A percentile compares a stretch with the other conserved stretches of the same genome.
phyloP scores from a whole-genome alignment of 148 eudicot species.

The Polygonum maritimum region DNA sequence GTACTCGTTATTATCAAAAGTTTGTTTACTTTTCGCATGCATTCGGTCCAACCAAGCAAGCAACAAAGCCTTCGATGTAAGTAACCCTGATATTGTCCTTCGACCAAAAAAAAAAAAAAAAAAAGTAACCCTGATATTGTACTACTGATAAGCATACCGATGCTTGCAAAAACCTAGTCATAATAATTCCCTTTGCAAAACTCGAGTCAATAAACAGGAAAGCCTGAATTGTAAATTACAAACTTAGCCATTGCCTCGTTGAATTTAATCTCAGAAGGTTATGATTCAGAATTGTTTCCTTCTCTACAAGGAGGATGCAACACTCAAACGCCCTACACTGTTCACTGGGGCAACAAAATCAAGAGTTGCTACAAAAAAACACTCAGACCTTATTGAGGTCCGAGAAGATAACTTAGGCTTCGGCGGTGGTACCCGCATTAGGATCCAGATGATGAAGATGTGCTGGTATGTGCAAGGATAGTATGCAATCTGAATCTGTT shows the following conservation, averaged over 20 bases:
- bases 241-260: neutral
- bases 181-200: too few relatives aligned
- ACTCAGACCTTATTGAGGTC: neutral
- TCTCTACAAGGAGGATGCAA: neutral
- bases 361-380: neutral
- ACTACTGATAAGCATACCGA: too few relatives aligned
- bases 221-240: neutral
- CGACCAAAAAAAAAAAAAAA: too few relatives aligned
- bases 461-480: slow-evolving; percentile 55
- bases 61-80: too few relatives aligned
- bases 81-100: too few relatives aligned
- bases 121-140: too few relatives aligned
- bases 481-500: slow-evolving; percentile 28
- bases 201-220: too few relatives aligned
- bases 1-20: too few relatives aligned
- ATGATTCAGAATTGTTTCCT: neutral
- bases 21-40: too few relatives aligned
- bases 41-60: too few relatives aligned
- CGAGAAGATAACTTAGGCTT: neutral
- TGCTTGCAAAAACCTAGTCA: neutral
- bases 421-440: neutral
- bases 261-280: slow-evolving; percentile 2
- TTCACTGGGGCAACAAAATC: neutral
- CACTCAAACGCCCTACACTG: neutral
- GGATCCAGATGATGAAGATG: slow-evolving; percentile 9